A percentile compares a stretch with the other conserved stretches of the same genome.
Conservation (phyloP, 1,284 basidiomycete species). For the Pseudozyma sp. region DNA sequence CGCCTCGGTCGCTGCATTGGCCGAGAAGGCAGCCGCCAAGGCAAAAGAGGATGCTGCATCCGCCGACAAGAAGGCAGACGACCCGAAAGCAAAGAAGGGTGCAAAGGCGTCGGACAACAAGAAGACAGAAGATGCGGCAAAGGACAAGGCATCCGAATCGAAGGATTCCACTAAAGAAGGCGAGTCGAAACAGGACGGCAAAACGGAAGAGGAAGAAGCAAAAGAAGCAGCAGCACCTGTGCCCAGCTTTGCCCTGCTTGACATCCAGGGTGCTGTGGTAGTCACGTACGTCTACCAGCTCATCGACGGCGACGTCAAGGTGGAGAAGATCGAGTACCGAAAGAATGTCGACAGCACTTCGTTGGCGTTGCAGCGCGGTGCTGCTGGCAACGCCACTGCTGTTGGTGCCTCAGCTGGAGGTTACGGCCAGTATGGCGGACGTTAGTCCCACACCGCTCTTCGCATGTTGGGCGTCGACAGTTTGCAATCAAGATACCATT, state of each 20-base stretch:
- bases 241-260: constrained; percentile 63
- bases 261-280: constrained; percentile 66
- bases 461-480: too few relatives aligned
- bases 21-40: constrained; percentile 24
- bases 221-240: constrained; percentile 50
- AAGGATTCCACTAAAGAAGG: constrained; percentile 9
- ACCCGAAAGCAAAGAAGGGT: constrained; percentile 25
- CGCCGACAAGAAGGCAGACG: constrained; percentile 26
- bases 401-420: constrained; percentile 22
- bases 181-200: constrained; percentile 13
- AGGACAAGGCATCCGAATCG: constrained; percentile 26
- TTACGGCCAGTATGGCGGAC: constrained; percentile 36
- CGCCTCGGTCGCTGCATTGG: constrained; percentile 24
- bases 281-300: constrained; percentile 68
- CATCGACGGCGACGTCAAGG: constrained; percentile 67
- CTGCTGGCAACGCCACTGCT: constrained; percentile 16
- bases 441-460: constrained; percentile 6
- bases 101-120: constrained; percentile 22
- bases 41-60: constrained; percentile 20
- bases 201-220: constrained; percentile 27
- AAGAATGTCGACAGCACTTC: constrained; percentile 54
- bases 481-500: constrained; percentile 23
- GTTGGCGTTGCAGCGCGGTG: constrained; percentile 36
- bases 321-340: constrained; percentile 67
- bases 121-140: constrained; percentile 24